Evolutionary conservation across 164 flowering plant genomes (phyloP).

Genomic region (Brasenia schreberi): DNA sequence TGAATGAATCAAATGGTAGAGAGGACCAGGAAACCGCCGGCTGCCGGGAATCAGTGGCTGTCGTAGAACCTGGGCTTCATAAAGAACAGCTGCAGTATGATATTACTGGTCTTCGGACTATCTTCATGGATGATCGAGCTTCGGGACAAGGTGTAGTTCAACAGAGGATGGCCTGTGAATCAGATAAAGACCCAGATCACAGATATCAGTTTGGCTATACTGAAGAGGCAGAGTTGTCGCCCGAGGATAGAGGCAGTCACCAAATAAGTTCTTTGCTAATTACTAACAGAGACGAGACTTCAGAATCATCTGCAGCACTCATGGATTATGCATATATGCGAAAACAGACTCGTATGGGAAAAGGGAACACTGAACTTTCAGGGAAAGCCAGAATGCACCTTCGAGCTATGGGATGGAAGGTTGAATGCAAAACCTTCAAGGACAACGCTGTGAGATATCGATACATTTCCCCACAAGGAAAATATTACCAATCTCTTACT

Average conservation of each 20-base stretch:
- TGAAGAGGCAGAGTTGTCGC: constrained; percentile 43
- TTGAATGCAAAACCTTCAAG: constrained; percentile 18
- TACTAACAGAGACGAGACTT: neutral
- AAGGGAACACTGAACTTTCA: neutral
- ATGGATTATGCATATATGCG: too few species aligned
- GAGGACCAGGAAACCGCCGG: neutral
- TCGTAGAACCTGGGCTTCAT: neutral
- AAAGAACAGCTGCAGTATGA: neutral
- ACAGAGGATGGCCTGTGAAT: neutral
- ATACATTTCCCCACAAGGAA: constrained; percentile 36
- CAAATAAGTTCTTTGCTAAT: neutral
- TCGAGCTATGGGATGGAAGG: constrained; percentile 44
- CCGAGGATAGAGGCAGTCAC: constrained; percentile 42
- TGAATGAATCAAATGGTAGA: neutral
- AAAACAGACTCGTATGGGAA: too few species aligned
- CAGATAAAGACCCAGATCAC: neutral
- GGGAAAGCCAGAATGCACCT: constrained; percentile 37
- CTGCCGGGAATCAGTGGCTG: neutral
- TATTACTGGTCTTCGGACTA: constrained; percentile 22
- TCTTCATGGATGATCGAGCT: constrained; percentile 40
- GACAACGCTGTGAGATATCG: constrained; percentile 8
- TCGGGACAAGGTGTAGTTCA: constrained; percentile 3
- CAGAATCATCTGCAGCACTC: neutral
- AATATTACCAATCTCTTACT: constrained; percentile 23
- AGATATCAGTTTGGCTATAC: constrained; percentile 6